Evolutionary conservation across 164 flowering plant species (phyloP).

Genomic region (Annona squamosa): DNA sequence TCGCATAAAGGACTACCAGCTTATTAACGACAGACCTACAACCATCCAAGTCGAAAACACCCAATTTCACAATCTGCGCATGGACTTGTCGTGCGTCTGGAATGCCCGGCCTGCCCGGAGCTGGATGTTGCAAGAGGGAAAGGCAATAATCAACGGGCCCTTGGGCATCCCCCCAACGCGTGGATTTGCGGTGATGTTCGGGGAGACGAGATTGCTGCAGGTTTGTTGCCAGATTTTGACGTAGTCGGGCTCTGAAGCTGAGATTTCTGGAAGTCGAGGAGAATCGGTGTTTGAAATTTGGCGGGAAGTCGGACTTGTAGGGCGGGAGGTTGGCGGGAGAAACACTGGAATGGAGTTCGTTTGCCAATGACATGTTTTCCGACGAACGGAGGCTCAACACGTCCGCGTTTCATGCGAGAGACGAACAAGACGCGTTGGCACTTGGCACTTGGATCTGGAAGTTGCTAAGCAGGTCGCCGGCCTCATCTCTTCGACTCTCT

Average conservation of each 20-base stretch:
- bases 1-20: slow-evolving; percentile 21
- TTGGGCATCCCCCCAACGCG: background rate
- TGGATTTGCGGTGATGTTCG: background rate
- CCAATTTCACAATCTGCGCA: slow-evolving; percentile 28
- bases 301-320: slow-evolving; percentile 12
- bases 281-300: slow-evolving; percentile 15
- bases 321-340: slow-evolving; percentile 6
- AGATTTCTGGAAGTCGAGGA: slow-evolving; percentile 16
- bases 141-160: slow-evolving; percentile 19
- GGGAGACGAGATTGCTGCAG: slow-evolving; percentile 15
- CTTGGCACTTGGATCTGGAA: no score
- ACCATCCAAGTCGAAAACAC: slow-evolving; percentile 13
- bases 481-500: no score
- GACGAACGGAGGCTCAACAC: no score
- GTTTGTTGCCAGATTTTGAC: background rate
- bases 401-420: no score
- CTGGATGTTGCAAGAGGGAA: slow-evolving; percentile 9
- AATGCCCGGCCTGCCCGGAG: background rate
- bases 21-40: slow-evolving; percentile 19
- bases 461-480: no score
- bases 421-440: no score
- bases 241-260: slow-evolving; percentile 1
- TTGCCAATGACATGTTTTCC: no score
- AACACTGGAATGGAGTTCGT: slow-evolving; percentile 3
- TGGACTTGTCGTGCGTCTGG: slow-evolving; percentile 29